A percentile compares a stretch with the other conserved stretches of the same genome.
phyloP scores from a whole-genome alignment of 169 alveolate species.

The Babesia ovata region DNA sequence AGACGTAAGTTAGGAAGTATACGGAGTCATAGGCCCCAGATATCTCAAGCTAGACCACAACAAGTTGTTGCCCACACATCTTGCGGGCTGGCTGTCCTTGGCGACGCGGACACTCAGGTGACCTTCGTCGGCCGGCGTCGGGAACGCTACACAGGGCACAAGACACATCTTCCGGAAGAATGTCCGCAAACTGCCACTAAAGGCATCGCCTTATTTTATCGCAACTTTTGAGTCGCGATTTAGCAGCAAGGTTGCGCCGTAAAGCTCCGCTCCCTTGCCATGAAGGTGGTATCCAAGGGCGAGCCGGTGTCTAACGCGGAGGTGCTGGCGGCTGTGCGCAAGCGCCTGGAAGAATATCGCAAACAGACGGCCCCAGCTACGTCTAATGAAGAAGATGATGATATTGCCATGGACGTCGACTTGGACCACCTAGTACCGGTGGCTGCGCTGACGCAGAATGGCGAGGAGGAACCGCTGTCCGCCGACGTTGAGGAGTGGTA shows the following conservation, averaged over 20 bases:
- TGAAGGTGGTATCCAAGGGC: conserved; percentile 62
- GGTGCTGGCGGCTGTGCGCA: conserved; percentile 28
- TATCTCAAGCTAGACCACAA: conserved; percentile 47
- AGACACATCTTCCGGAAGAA: too few relatives aligned
- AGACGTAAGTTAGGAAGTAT: conserved; percentile 12
- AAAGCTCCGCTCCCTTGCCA: neutral
- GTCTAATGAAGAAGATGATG: neutral
- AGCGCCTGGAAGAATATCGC: conserved; percentile 28
- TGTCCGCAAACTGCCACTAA: too few relatives aligned
- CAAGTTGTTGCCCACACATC: conserved; percentile 48
- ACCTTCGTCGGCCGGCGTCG: neutral
- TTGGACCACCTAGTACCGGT: neutral
- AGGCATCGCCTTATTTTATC: too few relatives aligned
- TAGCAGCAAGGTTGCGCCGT: too few relatives aligned
- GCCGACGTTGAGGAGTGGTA: conserved; percentile 46
- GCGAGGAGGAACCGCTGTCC: neutral
- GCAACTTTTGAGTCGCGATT: too few relatives aligned
- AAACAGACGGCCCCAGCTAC: neutral
- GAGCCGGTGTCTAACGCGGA: conserved; percentile 49
- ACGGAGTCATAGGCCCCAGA: conserved; percentile 5
- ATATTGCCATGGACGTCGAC: neutral
- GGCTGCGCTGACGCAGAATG: neutral
- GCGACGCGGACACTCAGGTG: conserved; percentile 46
- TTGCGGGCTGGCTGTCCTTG: conserved; percentile 55
- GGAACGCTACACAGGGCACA: neutral